Conservation (phyloP, 208 protist species). For the Tritrichomonas musculus region DNA sequence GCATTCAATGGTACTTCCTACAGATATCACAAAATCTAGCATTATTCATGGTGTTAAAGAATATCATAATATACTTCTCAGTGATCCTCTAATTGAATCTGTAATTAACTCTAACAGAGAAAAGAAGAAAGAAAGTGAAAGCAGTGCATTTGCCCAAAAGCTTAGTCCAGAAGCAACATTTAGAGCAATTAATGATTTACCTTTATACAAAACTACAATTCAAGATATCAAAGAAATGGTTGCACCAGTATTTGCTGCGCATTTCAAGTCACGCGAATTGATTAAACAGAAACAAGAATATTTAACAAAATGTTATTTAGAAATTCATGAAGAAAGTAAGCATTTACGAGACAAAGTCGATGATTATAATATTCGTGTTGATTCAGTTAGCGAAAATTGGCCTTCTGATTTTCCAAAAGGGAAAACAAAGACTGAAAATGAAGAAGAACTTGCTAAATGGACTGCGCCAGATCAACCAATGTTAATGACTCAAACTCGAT, state of each 20-base stretch:
- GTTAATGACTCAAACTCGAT: neutral
- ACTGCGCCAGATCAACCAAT: neutral
- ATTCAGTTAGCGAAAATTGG: neutral
- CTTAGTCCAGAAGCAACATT: neutral
- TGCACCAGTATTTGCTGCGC: neutral
- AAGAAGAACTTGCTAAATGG: neutral
- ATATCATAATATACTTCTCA: neutral
- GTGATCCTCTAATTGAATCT: neutral
- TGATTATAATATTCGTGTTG: neutral
- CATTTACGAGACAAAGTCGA: neutral
- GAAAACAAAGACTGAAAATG: neutral
- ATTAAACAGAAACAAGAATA: neutral
- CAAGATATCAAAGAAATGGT: neutral
- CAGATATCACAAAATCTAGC: neutral
- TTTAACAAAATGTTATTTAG: neutral
- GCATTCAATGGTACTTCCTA: too few species aligned
- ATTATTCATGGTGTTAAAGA: neutral
- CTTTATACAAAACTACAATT: neutral
- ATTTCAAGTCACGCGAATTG: neutral
- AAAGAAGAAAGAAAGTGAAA: neutral
- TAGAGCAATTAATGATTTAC: neutral
- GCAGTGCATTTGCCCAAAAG: neutral
- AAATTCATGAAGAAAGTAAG: neutral
- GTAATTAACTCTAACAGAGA: neutral
- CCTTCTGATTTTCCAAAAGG: neutral